Conservation (phyloP, 1,139 yeast genomes). For the Spencermartinsiella ligniputridi region DNA sequence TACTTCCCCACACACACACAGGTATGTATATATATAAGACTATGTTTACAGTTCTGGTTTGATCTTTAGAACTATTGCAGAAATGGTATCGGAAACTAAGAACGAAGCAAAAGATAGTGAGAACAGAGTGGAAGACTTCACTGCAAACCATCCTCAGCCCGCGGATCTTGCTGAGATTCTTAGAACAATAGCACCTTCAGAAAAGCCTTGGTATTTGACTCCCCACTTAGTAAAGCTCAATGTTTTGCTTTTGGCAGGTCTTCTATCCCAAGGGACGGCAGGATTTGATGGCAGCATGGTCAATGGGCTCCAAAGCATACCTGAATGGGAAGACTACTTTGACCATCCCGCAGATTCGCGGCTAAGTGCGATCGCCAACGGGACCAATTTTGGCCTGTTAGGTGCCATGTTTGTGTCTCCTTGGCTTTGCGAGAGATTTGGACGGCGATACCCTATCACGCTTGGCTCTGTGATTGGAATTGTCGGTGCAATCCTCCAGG, state of each 20-base stretch:
- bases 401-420: slow-evolving; percentile 3
- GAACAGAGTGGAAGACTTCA: neutral
- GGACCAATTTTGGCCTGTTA: slow-evolving; percentile 47
- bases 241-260: slow-evolving; percentile 1
- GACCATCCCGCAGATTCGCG: slow-evolving; percentile 41
- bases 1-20: too few species aligned
- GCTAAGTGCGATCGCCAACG: slow-evolving; percentile 46
- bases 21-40: too few species aligned
- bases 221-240: slow-evolving; percentile 6
- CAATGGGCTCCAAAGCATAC: slow-evolving; percentile 48
- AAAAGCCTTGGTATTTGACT: slow-evolving; percentile 1
- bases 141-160: too few species aligned
- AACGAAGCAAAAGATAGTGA: neutral
- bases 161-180: neutral
- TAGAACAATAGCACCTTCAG: neutral
- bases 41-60: too few species aligned
- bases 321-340: slow-evolving; percentile 36
- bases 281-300: slow-evolving; percentile 53
- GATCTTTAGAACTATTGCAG: too few species aligned
- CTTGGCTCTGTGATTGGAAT: slow-evolving; percentile 8
- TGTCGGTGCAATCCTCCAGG: slow-evolving; percentile 13
- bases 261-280: slow-evolving; percentile 26
- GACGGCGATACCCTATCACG: slow-evolving; percentile 5
- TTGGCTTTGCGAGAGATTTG: slow-evolving; percentile 6
- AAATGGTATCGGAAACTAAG: too few species aligned